Evolutionary conservation across 208 protist species (phyloP), one percentile per base, ranked within the genome.

Genomic region (Crithidia bombi): DNA sequence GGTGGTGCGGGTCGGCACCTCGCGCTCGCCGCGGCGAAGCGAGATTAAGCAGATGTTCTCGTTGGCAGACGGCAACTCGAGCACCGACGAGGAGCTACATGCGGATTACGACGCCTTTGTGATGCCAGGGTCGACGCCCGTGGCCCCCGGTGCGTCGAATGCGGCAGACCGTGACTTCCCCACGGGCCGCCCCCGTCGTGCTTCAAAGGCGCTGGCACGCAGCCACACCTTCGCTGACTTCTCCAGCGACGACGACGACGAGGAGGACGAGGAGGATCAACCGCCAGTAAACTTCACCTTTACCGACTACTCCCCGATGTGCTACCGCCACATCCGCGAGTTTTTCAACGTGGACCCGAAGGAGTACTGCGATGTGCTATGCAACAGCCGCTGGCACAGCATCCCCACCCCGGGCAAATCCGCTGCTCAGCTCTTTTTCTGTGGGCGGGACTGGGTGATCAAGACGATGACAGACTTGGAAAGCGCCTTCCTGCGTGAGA

Each of bases 401-500:
- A 91, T 94, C 43, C 90, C 89, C 4, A 95, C 92, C 0, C 90
- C 93, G 0, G 93, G 92, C 54, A 97, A 97, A 79, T 96, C 90
- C 2, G 82, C 82, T 15, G 87, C 93, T 9, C 88, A 92, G 43
- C 81, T 98, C 11, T 98, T 96, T 70, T 98, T 97, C 76, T 96
- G 92, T 49, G 91, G 89, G 12, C 84, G 87, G 11, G 81, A 95
- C 75, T 98, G 89, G 86, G 88, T 98, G 33, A 92, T 98, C 64
- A 98, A 98, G 79, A 98, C 92, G 17, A 97, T 97, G 91, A 97
- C 81, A 14, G 73, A 82, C 19, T 65, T 85, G 59, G 95, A 98
- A 79, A 94, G 83, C 59, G 67, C 82, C 26, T 96, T 98, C 71
- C 65, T 98, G n/a, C 86, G 91, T 15, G 71, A 82, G 23, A 95